Evolutionary conservation across 805 yeast genomes (phyloP), one percentile per base, ranked within the genome.

Genomic region (Lipomyces lipofer): DNA sequence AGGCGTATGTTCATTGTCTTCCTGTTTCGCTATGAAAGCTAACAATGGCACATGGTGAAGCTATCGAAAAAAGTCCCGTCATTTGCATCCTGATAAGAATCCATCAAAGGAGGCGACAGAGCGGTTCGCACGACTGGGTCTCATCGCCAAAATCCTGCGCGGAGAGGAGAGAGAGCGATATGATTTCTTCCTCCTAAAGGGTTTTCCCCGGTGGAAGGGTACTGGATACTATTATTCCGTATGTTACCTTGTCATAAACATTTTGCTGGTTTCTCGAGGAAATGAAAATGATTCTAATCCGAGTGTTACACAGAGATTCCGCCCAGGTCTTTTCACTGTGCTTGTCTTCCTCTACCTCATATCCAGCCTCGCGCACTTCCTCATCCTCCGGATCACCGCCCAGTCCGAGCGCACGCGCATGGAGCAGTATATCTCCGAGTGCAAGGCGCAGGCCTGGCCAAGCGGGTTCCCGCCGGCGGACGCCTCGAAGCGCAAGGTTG

Each of bases 11-110:
- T 38, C 32, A 19, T n/a, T 19, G 13, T 15, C n/a, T 17, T 17
- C 13, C 22, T 36, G 22, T 0, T 13, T 7, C 3, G 25, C 19
- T 36, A 15, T 10, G 58, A 28, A 12, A 65, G 58, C 32, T 51
- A 38, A 64, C 70, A n/a, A 53, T 69, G 4, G 71, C 74, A 29
- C 73, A 85, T 29, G 1, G 69, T n/a, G 8, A 32, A 58, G 63
- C 12, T 85, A 86, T 72, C 82, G 88, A 66, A 84, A 81, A 63
- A 67, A 85, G 29, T 84, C 96, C 2, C 76, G 85, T 49, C 76
- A 75, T 58, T 75, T 86, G 62, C 99, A 92, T 67, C 99, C 99
- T 0, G 99, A 92, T 71, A 90, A 92, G 69, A 68, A 69, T n/a
- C 66, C 67, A 42, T 74, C 71, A 54, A 80, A 80, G 59, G 67